phyloP scores from a whole-genome alignment of 2,329 filamentous ascomycete species.

The Exophiala viscosa region DNA sequence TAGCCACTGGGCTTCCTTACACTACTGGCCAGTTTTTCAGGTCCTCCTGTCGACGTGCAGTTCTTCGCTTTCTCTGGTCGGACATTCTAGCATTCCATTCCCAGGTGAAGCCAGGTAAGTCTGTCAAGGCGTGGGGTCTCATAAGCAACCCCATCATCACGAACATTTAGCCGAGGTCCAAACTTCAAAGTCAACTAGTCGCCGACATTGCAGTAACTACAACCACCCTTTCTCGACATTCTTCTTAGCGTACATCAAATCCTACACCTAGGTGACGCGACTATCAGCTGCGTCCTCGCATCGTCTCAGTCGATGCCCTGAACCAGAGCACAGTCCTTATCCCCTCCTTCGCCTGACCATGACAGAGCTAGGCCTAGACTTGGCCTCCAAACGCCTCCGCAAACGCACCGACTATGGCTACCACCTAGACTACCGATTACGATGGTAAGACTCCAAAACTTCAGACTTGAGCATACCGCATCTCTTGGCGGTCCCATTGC shows the following conservation, averaged over 20 bases:
- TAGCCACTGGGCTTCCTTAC: not conserved
- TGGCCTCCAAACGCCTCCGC: slow-evolving; percentile 25
- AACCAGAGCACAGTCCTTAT: no score
- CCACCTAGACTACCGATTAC: slow-evolving; percentile 24
- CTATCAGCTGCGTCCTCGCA: no score
- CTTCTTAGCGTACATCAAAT: no score
- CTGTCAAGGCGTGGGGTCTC: not conserved
- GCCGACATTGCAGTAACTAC: not conserved
- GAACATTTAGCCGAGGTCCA: not conserved
- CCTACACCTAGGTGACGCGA: no score
- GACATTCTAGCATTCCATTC: no score
- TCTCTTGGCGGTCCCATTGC: no score
- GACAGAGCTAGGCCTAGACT: slow-evolving; percentile 14
- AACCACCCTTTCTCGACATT: not conserved
- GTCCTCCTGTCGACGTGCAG: no score
- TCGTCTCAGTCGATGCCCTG: no score
- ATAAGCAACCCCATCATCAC: not conserved
- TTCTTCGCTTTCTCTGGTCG: no score
- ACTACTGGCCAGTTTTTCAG: no score
- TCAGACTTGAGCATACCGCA: not conserved
- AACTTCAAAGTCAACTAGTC: not conserved
- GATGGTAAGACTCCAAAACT: slow-evolving; percentile 19
- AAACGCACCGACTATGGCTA: slow-evolving; percentile 25
- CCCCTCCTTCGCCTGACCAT: not conserved
- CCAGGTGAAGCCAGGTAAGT: no score